phyloP scores from a whole-genome alignment of 129 eudicot genomes.

The Pulicaria dysenterica region DNA sequence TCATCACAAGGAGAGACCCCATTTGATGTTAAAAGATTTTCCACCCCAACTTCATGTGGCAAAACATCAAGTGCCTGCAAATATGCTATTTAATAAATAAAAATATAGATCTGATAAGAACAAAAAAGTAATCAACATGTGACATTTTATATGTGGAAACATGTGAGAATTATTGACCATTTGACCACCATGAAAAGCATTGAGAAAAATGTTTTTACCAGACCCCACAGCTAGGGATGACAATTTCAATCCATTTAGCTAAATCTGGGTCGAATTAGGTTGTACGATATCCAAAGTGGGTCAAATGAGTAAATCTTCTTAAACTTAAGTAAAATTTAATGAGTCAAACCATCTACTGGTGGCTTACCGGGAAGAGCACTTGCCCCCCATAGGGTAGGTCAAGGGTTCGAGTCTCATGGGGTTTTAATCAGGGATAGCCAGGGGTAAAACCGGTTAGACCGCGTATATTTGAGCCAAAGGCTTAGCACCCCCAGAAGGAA shows the following conservation, averaged over 20 bases:
- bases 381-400: no score
- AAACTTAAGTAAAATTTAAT: no score
- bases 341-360: no score
- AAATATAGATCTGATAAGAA: slow-evolving; percentile 23
- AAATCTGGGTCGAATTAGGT: not conserved
- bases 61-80: slow-evolving; percentile 60
- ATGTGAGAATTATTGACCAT: not conserved
- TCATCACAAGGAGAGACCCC: slow-evolving; percentile 60
- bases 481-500: no score
- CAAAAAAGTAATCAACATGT: not conserved
- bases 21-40: slow-evolving; percentile 37
- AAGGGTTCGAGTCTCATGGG: no score
- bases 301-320: no score
- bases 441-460: no score
- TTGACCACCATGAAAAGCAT: not conserved
- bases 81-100: slow-evolving; percentile 28
- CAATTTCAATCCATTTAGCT: not conserved
- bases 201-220: not conserved
- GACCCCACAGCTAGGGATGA: not conserved
- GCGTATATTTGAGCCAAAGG: no score
- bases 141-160: not conserved
- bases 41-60: slow-evolving; percentile 49
- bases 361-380: no score
- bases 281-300: no score
- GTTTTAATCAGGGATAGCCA: no score